These are phyloP conservation scores for Saccharomycopsis fibuligera DNA, from an alignment of 805 yeast species.

Conservation along the genomic window DNA sequence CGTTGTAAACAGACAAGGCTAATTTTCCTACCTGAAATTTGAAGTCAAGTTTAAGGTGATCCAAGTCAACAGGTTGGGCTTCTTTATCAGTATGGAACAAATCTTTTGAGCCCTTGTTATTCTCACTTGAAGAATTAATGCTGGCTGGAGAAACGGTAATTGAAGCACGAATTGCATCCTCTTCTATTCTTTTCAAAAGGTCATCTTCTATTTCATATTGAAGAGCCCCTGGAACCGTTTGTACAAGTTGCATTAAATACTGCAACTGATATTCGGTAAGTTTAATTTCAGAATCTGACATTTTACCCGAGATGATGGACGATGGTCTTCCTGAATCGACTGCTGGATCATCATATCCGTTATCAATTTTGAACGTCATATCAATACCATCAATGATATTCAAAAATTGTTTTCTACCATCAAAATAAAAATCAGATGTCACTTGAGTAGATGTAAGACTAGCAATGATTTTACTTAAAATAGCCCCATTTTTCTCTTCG, in stretches of 20 bases:
- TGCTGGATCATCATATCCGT: constrained; percentile 29
- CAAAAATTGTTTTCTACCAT: constrained; percentile 42
- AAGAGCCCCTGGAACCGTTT: constrained; percentile 51
- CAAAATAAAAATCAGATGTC: constrained; percentile 52
- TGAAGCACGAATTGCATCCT: constrained; percentile 64
- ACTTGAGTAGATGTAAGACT: constrained; percentile 70
- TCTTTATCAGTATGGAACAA: constrained; percentile 16
- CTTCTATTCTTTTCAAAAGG: constrained; percentile 45
- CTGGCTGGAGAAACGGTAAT: constrained; percentile 34
- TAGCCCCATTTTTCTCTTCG: constrained; percentile 19
- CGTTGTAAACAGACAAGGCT: constrained; percentile 53
- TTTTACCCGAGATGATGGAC: constrained; percentile 45
- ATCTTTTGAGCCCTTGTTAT: constrained; percentile 22
- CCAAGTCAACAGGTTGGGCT: constrained; percentile 10
- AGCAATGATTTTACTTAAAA: constrained; percentile 51
- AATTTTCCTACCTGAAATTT: constrained; percentile 56
- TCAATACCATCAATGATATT: constrained; percentile 65
- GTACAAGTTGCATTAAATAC: constrained; percentile 48
- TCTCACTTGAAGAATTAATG: constrained; percentile 23
- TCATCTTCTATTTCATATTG: constrained; percentile 36
- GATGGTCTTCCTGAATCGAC: constrained; percentile 37
- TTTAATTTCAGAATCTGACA: constrained; percentile 56
- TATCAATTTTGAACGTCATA: constrained; percentile 51
- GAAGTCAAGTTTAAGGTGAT: constrained; percentile 36
- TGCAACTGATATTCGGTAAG: constrained; percentile 69